These are phyloP conservation scores for Manihot esculenta DNA, from an alignment of 441 rosid genomes.

Conservation along the genomic window DNA sequence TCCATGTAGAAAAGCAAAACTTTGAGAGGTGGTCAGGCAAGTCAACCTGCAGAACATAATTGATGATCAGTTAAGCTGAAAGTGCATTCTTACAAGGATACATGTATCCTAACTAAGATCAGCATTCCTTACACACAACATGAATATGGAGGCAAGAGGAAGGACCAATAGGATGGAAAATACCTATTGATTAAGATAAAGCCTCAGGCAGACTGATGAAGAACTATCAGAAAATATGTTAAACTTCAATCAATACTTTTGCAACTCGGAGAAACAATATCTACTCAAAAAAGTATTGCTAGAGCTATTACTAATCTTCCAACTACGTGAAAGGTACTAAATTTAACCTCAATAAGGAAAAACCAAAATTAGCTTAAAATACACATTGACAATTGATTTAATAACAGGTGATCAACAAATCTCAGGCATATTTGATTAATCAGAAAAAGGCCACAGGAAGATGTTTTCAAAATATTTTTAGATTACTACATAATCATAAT, in stretches of 20 bases:
- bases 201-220: background rate
- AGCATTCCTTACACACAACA: background rate
- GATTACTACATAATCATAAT: background rate
- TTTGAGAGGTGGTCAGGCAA: constrained; percentile 75
- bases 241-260: background rate
- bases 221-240: background rate
- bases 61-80: constrained; percentile 28
- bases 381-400: background rate
- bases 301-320: too few species aligned
- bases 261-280: background rate
- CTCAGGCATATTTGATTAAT: background rate
- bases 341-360: background rate
- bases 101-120: background rate
- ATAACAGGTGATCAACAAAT: background rate
- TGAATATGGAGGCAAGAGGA: background rate
- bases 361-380: background rate
- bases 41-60: constrained; percentile 57
- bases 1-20: constrained; percentile 72
- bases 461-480: background rate
- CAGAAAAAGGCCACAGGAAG: background rate
- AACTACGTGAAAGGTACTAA: too few species aligned
- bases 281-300: background rate
- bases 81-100: background rate
- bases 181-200: background rate
- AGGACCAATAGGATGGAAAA: background rate